Evolutionary conservation across 1,139 yeast species (phyloP).

Genomic region (Kodamaea plutei): DNA sequence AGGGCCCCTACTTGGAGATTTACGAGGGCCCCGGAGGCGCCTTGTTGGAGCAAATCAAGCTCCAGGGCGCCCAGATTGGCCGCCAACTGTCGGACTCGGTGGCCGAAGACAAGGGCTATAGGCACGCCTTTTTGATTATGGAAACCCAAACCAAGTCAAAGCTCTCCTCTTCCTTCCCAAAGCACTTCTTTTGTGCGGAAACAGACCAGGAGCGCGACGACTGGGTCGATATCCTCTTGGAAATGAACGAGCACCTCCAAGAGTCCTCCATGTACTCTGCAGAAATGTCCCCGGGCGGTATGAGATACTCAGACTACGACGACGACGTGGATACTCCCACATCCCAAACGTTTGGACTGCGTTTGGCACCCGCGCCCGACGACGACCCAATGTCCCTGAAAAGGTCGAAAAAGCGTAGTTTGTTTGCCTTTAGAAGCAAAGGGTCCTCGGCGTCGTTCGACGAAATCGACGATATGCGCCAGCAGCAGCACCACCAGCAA

Average conservation of each 20-base stretch:
- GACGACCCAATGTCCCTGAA: conserved; percentile 15
- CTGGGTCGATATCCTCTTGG: conserved; percentile 66
- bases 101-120: conserved; percentile 67
- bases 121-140: conserved; percentile 72
- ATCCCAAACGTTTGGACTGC: not conserved
- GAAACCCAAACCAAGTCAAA: conserved; percentile 58
- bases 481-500: conserved; percentile 3
- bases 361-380: not conserved
- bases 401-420: conserved; percentile 50
- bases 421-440: conserved; percentile 54
- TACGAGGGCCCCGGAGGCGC: conserved; percentile 60
- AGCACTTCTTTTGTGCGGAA: conserved; percentile 80
- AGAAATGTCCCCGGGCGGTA: conserved; percentile 9
- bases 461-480: conserved; percentile 3
- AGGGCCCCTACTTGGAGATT: conserved; percentile 58
- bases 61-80: conserved; percentile 62
- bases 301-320: conserved; percentile 12
- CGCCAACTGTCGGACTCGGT: conserved; percentile 55
- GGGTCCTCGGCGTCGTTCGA: conserved; percentile 4
- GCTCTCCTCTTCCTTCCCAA: conserved; percentile 48
- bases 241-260: conserved; percentile 22
- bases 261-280: conserved; percentile 1
- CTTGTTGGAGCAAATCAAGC: conserved; percentile 51
- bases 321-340: conserved; percentile 15
- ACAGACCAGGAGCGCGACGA: conserved; percentile 73